These are phyloP conservation scores for Penicillium sp. DNA, from an alignment of 2,329 filamentous ascomycete species.

Conservation along the genomic window DNA sequence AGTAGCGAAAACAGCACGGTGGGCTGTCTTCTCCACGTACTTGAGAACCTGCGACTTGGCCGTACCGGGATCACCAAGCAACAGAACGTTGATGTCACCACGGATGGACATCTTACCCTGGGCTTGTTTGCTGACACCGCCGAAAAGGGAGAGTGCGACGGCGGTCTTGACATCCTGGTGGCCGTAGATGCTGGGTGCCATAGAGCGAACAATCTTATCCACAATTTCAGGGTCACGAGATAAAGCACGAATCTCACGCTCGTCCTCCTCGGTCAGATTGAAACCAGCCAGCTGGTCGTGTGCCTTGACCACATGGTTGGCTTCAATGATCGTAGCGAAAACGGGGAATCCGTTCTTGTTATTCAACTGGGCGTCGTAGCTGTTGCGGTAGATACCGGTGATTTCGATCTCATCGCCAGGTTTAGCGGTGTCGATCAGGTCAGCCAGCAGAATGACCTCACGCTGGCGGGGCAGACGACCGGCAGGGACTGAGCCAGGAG, in stretches of 20 bases:
- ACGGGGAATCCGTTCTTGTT: constrained; percentile 99
- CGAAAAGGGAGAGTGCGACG: constrained; percentile 88
- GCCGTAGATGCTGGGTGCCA: constrained; percentile 95
- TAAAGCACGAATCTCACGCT: constrained; percentile 83
- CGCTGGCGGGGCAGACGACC: constrained; percentile 89
- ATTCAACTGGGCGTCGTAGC: constrained; percentile 95
- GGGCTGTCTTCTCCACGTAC: constrained; percentile 95
- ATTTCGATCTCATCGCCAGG: constrained; percentile 97
- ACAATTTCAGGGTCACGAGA: constrained; percentile 86
- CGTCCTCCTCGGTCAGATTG: constrained; percentile 90
- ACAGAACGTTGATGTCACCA: constrained; percentile 95
- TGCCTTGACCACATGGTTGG: constrained; percentile 94
- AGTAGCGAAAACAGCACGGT: constrained; percentile 94
- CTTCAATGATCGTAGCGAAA: constrained; percentile 95
- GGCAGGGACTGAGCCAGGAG: constrained; percentile 92
- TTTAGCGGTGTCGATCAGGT: constrained; percentile 94
- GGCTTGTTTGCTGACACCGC: constrained; percentile 88
- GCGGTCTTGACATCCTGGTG: constrained; percentile 97
- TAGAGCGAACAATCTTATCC: constrained; percentile 87
- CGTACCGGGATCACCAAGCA: constrained; percentile 94
- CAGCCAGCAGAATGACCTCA: constrained; percentile 93
- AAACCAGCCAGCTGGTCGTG: constrained; percentile 98
- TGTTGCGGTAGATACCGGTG: constrained; percentile 95
- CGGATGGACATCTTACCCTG: constrained; percentile 85
- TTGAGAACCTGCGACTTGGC: constrained; percentile 97